Evolutionary conservation across 176 grass and related monocot genomes (phyloP).

Genomic region (Oryza punctata): DNA sequence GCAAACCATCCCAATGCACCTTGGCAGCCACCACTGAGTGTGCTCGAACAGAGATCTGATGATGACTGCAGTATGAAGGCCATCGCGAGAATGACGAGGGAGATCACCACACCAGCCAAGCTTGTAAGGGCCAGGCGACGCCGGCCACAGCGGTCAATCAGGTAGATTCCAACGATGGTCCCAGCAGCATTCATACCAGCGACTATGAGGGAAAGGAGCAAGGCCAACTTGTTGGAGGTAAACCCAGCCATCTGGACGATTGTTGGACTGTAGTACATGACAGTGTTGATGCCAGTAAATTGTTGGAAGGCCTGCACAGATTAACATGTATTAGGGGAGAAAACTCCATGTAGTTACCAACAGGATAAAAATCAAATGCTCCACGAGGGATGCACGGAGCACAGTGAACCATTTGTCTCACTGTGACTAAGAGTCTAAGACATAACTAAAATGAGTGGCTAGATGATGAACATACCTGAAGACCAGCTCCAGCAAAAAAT

Average conservation of each 20-base stretch:
- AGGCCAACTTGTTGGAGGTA: constrained; percentile 76
- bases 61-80: constrained; percentile 77
- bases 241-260: constrained; percentile 98
- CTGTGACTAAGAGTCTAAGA: not conserved
- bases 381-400: not conserved
- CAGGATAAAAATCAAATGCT: not conserved
- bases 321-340: not conserved
- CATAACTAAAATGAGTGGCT: not conserved
- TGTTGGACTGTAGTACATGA: constrained; percentile 96
- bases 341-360: not conserved
- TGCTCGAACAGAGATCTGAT: constrained; percentile 4
- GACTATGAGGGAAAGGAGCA: constrained; percentile 76
- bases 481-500: constrained; percentile 89
- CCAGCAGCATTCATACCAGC: constrained; percentile 75
- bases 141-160: constrained; percentile 84
- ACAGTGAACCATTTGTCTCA: constrained; percentile 3
- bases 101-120: constrained; percentile 65
- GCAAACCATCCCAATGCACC: constrained; percentile 59
- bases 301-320: constrained; percentile 86
- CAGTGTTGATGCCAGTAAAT: constrained; percentile 97
- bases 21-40: constrained; percentile 23
- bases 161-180: constrained; percentile 85
- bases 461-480: constrained; percentile 64
- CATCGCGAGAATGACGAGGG: constrained; percentile 64
- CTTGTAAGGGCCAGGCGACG: constrained; percentile 71